phyloP scores from a whole-genome alignment of 2,329 filamentous ascomycete genomes.

The Dactylellina sp. region DNA sequence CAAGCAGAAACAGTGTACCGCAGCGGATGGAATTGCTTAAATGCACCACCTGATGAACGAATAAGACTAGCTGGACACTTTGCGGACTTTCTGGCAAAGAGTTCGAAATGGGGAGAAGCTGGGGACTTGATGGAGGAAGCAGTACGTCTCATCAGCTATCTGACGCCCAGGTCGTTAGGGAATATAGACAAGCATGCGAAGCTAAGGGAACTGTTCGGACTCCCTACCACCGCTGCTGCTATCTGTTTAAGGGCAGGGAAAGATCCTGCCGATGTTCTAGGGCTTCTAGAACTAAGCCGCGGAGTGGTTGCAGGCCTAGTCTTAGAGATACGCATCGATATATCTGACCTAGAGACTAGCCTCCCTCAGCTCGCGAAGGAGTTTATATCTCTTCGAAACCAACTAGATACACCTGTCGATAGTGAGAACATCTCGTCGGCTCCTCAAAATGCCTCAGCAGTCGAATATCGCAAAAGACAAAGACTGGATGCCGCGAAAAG shows the following conservation, averaged over 20 bases:
- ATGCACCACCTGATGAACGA: too few relatives aligned
- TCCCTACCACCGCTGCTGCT: background rate
- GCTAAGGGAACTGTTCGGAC: background rate
- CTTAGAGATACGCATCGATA: conserved; percentile 58
- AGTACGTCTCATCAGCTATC: background rate
- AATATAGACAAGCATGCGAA: conserved; percentile 1
- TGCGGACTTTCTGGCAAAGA: background rate
- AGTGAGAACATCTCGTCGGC: background rate
- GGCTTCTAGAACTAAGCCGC: conserved; percentile 60
- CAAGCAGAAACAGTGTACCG: too few relatives aligned
- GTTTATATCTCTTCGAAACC: background rate
- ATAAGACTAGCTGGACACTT: too few relatives aligned
- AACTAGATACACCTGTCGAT: background rate
- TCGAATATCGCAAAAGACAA: background rate
- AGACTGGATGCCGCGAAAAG: conserved; percentile 10
- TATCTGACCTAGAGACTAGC: conserved; percentile 10
- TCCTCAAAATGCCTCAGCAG: background rate
- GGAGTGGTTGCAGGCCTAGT: conserved; percentile 59
- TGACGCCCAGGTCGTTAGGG: background rate
- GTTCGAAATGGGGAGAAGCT: background rate
- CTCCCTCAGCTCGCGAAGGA: conserved; percentile 40
- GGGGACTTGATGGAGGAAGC: background rate
- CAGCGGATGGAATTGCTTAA: too few relatives aligned
- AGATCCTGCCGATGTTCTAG: conserved; percentile 40
- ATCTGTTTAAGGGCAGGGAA: conserved; percentile 43